A percentile compares a stretch with the other conserved stretches of the same genome.
phyloP scores from a whole-genome alignment of 202 grass and related monocot genomes.

The Sporobolus alterniflorus region DNA sequence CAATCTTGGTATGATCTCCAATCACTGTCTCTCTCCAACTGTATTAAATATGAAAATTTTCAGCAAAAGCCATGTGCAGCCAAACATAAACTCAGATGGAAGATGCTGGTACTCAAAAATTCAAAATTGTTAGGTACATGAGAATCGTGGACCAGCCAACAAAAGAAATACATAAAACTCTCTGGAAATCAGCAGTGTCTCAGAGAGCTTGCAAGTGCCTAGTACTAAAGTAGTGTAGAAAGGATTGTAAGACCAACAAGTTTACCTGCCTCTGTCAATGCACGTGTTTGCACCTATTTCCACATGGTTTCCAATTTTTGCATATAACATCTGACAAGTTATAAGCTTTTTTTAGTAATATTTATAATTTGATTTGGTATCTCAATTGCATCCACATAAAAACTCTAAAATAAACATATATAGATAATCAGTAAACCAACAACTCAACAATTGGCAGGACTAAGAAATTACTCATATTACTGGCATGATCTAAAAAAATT shows the following conservation, averaged over 20 bases:
- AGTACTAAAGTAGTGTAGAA: not conserved
- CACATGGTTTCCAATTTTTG: constrained; percentile 78
- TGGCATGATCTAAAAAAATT: not conserved
- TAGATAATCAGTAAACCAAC: not conserved
- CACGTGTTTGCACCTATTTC: constrained; percentile 96
- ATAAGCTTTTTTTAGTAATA: constrained; percentile 15
- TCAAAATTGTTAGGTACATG: not conserved
- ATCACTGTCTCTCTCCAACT: constrained; percentile 94
- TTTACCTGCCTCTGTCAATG: constrained; percentile 94
- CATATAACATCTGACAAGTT: constrained; percentile 56
- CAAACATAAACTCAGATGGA: constrained; percentile 20
- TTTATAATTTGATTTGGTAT: not conserved
- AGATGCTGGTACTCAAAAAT: not conserved
- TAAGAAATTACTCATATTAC: not conserved
- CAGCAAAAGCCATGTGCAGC: not conserved
- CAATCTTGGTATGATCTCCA: constrained; percentile 91
- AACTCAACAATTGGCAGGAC: not conserved
- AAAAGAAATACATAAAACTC: not conserved
- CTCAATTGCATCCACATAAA: not conserved
- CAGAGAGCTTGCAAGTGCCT: not conserved
- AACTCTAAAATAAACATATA: not conserved
- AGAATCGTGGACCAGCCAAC: constrained; percentile 7
- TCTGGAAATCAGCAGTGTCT: not conserved
- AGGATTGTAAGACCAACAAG: not conserved
- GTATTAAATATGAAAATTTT: constrained; percentile 32